phyloP scores from a whole-genome alignment of 768 basidiomycete genomes.

The Lentinula edodes region DNA sequence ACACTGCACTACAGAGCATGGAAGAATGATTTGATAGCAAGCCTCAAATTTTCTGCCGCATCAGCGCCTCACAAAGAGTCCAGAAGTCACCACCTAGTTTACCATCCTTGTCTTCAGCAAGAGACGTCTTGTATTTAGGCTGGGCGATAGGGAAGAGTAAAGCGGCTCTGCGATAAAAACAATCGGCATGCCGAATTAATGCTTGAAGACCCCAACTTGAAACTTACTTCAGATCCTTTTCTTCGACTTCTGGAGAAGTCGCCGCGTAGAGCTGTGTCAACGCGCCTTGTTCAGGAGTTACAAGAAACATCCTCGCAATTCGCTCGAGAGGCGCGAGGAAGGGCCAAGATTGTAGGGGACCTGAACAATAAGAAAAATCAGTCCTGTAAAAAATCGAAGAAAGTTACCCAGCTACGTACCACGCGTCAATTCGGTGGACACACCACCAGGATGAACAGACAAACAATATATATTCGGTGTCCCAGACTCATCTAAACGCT shows the following conservation, averaged over 20 bases:
- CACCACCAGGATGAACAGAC: conserved; percentile 7
- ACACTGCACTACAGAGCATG: neutral
- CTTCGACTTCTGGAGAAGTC: conserved; percentile 14
- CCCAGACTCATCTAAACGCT: conserved; percentile 3
- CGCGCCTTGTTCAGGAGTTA: conserved; percentile 11
- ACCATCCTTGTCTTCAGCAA: conserved; percentile 9
- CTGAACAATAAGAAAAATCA: neutral
- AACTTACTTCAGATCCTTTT: conserved; percentile 4
- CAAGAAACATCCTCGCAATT: neutral
- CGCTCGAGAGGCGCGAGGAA: neutral
- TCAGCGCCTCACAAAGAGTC: conserved; percentile 8
- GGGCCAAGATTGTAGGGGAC: neutral
- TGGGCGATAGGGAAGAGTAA: conserved; percentile 5
- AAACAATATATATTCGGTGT: conserved; percentile 6
- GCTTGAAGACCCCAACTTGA: neutral
- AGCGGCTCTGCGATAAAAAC: conserved; percentile 1
- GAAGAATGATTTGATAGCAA: neutral
- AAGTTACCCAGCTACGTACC: neutral
- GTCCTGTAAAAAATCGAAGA: too few relatives aligned
- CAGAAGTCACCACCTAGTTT: conserved; percentile 9
- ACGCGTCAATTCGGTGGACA: neutral
- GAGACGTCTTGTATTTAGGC: neutral
- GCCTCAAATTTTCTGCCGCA: neutral
- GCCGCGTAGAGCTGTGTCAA: conserved; percentile 17
- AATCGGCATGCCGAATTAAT: neutral